Evolutionary conservation across 1,284 basidiomycete species (phyloP), one percentile per base, ranked within the genome.

Genomic region (Cryptococcus depauperatus): DNA sequence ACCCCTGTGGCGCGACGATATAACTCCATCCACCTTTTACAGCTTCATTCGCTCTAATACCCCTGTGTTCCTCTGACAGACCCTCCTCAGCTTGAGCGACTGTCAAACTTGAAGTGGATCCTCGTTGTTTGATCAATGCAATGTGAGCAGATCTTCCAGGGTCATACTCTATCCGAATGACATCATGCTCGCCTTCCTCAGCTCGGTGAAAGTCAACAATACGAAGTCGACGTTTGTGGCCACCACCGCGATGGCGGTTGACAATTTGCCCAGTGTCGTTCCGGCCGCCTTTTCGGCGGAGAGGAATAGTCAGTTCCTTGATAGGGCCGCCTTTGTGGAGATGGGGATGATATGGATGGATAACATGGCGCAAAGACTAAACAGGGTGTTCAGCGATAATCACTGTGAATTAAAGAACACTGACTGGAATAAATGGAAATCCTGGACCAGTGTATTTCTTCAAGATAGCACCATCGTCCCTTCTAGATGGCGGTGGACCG

Each of bases 111-210:
- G 58, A 80, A 70, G 48, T 34, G 27, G 38, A 40, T 4, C 52
- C 52, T 3, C 62, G 48, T 23, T 58, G 57, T 47, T 60, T 59
- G 55, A 97, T 65, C 43, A 98, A 77, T 1, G 93, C 93, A 61
- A 98, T 92, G 69, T 98, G 95, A 3, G 87, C 89, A 35, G 83
- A 86, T 41, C 93, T 78, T 26, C 87, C 86, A 0, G 93, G 93
- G 74, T 98, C 93, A 68, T 96, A 98, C 72, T 98, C 93, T 59
- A 98, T 86, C 35, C 92, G 80, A 13, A 93, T 77, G 35, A 97
- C 91, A 55, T 89, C 83, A 65, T 90, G 86, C 34, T 83, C 75
- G 6, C 93, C 93, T 0, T 79, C 71, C 52, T 83, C 81, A 39
- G 71, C 72, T 41, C 88, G 80, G 73, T 78, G 76, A 65, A 95